A percentile compares a stretch with the other conserved stretches of the same genome.
Evolutionary conservation across 2,329 filamentous ascomycete genomes (phyloP).

Genomic region (Pseudogymnoascus sp.): DNA sequence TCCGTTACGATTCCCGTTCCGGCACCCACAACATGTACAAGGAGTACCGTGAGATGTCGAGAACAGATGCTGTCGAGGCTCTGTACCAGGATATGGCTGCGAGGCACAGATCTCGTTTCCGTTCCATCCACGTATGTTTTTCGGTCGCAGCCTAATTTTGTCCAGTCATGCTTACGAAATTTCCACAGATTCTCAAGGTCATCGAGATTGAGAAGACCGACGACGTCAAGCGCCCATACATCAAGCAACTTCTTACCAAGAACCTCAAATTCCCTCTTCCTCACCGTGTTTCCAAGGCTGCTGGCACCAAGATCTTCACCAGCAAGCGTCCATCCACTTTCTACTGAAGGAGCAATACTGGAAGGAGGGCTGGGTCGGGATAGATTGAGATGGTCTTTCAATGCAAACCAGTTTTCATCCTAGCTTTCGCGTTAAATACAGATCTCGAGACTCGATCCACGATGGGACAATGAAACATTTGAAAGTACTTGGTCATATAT

Average conservation of each 20-base stretch:
- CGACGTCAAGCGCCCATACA: constrained; percentile 96
- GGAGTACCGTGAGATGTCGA: constrained; percentile 99
- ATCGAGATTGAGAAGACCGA: constrained; percentile 93
- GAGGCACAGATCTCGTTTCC: constrained; percentile 95
- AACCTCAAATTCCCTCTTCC: constrained; percentile 96
- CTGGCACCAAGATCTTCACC: constrained; percentile 84
- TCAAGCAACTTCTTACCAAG: constrained; percentile 96
- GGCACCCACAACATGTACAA: constrained; percentile 99
- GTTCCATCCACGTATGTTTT: constrained; percentile 88
- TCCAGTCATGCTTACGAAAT: constrained; percentile 10
- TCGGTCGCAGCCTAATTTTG: not conserved
- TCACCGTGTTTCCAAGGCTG: constrained; percentile 81
- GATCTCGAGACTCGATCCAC: constrained; percentile 11
- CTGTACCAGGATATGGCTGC: constrained; percentile 99
- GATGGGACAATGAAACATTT: constrained; percentile 9
- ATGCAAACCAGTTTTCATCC: constrained; percentile 29
- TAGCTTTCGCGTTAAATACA: constrained; percentile 19
- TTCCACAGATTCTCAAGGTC: constrained; percentile 82
- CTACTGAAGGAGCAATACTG: constrained; percentile 60
- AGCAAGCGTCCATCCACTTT: constrained; percentile 93
- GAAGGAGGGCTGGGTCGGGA: constrained; percentile 16
- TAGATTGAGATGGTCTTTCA: constrained; percentile 25
- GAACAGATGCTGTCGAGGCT: constrained; percentile 88
- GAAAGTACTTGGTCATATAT: constrained; percentile 1
- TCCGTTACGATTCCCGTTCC: constrained; percentile 99